These are phyloP conservation scores for Agaricus subrufescens DNA, from an alignment of 768 basidiomycete genomes.

Conservation along the genomic window DNA sequence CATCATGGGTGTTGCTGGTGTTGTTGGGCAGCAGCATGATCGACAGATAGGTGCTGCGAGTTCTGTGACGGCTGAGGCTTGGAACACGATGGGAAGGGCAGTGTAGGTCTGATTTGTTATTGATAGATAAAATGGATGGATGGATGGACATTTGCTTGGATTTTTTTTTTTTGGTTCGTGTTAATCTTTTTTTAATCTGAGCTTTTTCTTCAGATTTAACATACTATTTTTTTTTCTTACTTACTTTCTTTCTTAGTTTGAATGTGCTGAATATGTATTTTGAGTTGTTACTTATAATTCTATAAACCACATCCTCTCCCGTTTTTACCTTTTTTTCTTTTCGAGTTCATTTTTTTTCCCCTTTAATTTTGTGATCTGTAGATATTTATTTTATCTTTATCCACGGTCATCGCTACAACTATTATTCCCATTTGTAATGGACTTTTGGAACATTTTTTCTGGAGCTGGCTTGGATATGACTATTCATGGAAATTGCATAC, in stretches of 20 bases:
- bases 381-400: background rate
- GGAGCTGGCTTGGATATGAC: too few species aligned
- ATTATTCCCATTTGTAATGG: background rate
- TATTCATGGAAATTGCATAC: too few species aligned
- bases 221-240: background rate
- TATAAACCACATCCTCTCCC: background rate
- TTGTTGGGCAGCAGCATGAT: conserved; percentile 16
- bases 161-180: conserved; percentile 5
- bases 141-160: conserved; percentile 12
- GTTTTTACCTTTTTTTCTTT: background rate
- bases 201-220: background rate
- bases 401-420: background rate
- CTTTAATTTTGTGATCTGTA: background rate
- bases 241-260: background rate
- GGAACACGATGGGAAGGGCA: conserved; percentile 34
- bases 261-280: conserved; percentile 11
- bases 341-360: background rate
- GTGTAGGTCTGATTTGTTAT: conserved; percentile 18
- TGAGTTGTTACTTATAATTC: conserved; percentile 5
- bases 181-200: background rate
- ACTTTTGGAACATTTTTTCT: too few species aligned
- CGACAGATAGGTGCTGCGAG: conserved; percentile 22
- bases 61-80: conserved; percentile 19
- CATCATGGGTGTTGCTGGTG: conserved; percentile 15
- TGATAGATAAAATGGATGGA: conserved; percentile 18